Conservation (phyloP, 352 stramenopile species). For the Blastocystis sp. region DNA sequence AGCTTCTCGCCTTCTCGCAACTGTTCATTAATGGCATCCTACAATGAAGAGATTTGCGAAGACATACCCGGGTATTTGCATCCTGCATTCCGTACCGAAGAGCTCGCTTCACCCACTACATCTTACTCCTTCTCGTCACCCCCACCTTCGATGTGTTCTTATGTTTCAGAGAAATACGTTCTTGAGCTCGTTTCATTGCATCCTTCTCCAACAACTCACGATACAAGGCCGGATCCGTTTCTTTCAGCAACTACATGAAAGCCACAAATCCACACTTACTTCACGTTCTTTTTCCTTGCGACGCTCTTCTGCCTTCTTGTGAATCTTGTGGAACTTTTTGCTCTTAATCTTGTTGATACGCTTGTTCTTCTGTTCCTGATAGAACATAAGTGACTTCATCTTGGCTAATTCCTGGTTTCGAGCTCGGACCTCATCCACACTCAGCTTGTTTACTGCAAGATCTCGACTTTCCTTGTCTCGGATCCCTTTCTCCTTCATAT, state of each 20-base stretch:
- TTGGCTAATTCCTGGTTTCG: constrained; percentile 82
- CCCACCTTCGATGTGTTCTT: constrained; percentile 85
- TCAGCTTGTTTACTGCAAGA: constrained; percentile 47
- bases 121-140: background rate
- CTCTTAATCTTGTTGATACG: constrained; percentile 99
- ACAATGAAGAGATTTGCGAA: background rate
- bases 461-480: constrained; percentile 13
- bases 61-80: constrained; percentile 75
- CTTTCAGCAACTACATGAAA: background rate
- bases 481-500: constrained; percentile 54
- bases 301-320: constrained; percentile 82
- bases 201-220: constrained; percentile 73
- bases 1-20: constrained; percentile 82
- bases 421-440: constrained; percentile 67
- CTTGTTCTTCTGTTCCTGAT: constrained; percentile 92
- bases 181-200: constrained; percentile 82
- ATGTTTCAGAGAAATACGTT: constrained; percentile 91
- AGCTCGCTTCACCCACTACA: constrained; percentile 83
- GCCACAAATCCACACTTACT: constrained; percentile 59
- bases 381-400: constrained; percentile 91
- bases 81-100: constrained; percentile 82
- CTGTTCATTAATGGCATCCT: constrained; percentile 77
- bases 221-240: constrained; percentile 67
- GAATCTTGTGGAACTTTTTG: constrained; percentile 94
- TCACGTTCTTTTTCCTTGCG: constrained; percentile 77